Percentiles rank a stretch among this genome's conserved stretches.
These are phyloP conservation scores for Monosporascus sp. DNA, from an alignment of 2,329 filamentous ascomycete species.

Conservation along the genomic window DNA sequence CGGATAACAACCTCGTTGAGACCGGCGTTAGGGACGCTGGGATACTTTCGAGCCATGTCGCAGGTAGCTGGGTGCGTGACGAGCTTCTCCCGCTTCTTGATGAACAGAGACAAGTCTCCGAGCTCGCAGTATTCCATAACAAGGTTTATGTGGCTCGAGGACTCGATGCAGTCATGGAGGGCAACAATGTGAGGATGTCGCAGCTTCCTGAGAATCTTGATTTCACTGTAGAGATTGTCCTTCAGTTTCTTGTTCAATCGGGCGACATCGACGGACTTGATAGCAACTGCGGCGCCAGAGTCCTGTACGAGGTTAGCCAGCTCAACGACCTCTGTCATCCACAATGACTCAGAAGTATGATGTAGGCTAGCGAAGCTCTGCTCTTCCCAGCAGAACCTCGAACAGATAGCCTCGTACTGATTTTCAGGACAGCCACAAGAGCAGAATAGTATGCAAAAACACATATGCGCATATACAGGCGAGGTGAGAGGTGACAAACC, in stretches of 20 bases:
- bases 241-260: conserved; percentile 95
- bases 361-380: background rate
- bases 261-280: conserved; percentile 90
- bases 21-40: conserved; percentile 75
- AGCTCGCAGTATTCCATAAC: conserved; percentile 99
- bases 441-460: conserved; percentile 5
- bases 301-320: conserved; percentile 45
- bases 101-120: conserved; percentile 89
- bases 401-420: background rate
- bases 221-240: conserved; percentile 92
- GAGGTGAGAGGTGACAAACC: conserved; percentile 45
- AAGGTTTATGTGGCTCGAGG: conserved; percentile 82
- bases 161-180: conserved; percentile 90
- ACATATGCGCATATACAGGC: conserved; percentile 3
- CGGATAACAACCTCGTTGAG: conserved; percentile 93
- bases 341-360: conserved; percentile 8
- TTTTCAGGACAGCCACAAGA: background rate
- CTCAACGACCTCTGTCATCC: background rate
- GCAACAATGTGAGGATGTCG: conserved; percentile 96
- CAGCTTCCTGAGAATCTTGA: conserved; percentile 87
- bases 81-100: conserved; percentile 85
- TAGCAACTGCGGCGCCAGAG: conserved; percentile 76
- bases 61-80: conserved; percentile 73
- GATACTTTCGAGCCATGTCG: conserved; percentile 92
- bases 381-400: background rate